These are phyloP conservation scores for Pseudogymnoascus sp. DNA, from an alignment of 2,329 filamentous ascomycete species.

Conservation along the genomic window DNA sequence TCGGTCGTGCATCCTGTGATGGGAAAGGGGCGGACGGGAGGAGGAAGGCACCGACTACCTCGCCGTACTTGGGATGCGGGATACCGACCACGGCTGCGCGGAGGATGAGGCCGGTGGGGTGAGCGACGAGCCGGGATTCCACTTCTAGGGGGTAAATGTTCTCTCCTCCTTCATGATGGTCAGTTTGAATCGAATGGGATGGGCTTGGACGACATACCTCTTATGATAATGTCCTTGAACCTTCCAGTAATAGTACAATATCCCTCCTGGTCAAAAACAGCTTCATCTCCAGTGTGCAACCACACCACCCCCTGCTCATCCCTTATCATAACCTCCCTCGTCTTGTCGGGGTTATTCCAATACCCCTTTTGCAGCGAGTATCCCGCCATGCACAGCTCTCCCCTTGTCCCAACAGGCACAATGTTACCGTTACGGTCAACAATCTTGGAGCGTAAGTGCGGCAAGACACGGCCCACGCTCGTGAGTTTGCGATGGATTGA, in stretches of 20 bases:
- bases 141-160: constrained; percentile 70
- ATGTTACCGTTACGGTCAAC: constrained; percentile 59
- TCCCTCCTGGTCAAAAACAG: constrained; percentile 58
- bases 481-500: constrained; percentile 56
- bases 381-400: constrained; percentile 70
- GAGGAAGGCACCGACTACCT: constrained; percentile 63
- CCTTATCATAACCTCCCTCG: constrained; percentile 49
- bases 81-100: constrained; percentile 65
- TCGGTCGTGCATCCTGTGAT: constrained; percentile 29
- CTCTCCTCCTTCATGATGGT: constrained; percentile 50
- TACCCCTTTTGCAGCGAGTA: constrained; percentile 66
- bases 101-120: constrained; percentile 44
- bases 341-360: constrained; percentile 68
- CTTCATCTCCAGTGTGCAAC: constrained; percentile 61
- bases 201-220: constrained; percentile 39
- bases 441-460: constrained; percentile 69
- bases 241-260: constrained; percentile 68
- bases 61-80: constrained; percentile 63
- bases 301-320: constrained; percentile 50
- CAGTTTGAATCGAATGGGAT: not conserved
- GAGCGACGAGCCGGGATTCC: constrained; percentile 61
- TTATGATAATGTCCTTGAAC: constrained; percentile 74
- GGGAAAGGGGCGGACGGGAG: constrained; percentile 29
- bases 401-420: constrained; percentile 58
- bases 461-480: constrained; percentile 69